Percentiles rank a stretch among this genome's conserved stretches.
Conservation (phyloP, 306 rosid species). For the Casuarina equisetifolia region DNA sequence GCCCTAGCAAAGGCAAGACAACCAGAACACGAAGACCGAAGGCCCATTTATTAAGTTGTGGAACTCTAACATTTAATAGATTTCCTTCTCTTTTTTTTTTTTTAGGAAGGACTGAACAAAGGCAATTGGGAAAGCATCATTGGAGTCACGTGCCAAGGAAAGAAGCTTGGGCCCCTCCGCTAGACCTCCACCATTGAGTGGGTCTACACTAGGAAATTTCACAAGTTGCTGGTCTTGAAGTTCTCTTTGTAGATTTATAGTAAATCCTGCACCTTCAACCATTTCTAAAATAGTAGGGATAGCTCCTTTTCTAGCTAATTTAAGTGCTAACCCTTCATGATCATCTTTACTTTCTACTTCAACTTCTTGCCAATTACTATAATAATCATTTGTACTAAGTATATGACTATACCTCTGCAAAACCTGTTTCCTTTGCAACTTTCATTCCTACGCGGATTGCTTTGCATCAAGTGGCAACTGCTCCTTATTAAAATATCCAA, state of each 20-base stretch:
- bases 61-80: slow-evolving; percentile 78
- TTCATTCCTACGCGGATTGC: slow-evolving; percentile 62
- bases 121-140: slow-evolving; percentile 97
- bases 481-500: slow-evolving; percentile 96
- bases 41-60: slow-evolving; percentile 96
- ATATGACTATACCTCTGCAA: slow-evolving; percentile 89
- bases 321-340: slow-evolving; percentile 96
- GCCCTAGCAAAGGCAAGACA: slow-evolving; percentile 94
- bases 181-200: slow-evolving; percentile 97
- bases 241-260: slow-evolving; percentile 89
- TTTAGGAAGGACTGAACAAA: slow-evolving; percentile 97
- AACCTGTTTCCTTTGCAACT: slow-evolving; percentile 81
- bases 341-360: slow-evolving; percentile 97
- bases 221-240: slow-evolving; percentile 96
- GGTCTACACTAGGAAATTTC: slow-evolving; percentile 95
- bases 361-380: slow-evolving; percentile 97
- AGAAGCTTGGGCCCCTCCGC: slow-evolving; percentile 99
- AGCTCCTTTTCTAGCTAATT: slow-evolving; percentile 95
- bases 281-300: slow-evolving; percentile 95
- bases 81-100: slow-evolving; percentile 82
- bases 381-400: slow-evolving; percentile 80
- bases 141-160: slow-evolving; percentile 84
- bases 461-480: slow-evolving; percentile 84
- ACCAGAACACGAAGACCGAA: slow-evolving; percentile 96
- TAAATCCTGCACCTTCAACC: slow-evolving; percentile 94